Evolutionary conservation across 1,284 basidiomycete species (phyloP).

Genomic region (Inonotus hispidus): DNA sequence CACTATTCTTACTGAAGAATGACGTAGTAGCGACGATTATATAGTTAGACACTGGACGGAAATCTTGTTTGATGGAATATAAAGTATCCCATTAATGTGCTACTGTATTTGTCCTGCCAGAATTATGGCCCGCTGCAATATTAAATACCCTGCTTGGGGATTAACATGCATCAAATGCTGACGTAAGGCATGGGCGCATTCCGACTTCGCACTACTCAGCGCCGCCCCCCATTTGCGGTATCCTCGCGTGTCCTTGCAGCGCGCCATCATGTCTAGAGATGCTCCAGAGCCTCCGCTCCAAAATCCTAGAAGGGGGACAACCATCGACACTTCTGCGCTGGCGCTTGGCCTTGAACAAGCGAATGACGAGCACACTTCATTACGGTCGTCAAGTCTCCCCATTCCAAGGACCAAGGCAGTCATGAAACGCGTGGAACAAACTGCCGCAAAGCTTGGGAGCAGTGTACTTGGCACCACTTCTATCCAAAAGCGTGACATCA

Average conservation of each 20-base stretch:
- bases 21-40: not conserved
- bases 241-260: not conserved
- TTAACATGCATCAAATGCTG: not conserved
- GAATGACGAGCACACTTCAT: not conserved
- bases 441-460: slow-evolving; percentile 51
- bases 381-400: not conserved
- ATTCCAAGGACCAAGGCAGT: slow-evolving; percentile 16
- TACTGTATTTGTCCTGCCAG: not conserved
- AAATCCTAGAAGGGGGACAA: slow-evolving; percentile 26
- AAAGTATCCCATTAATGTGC: not conserved
- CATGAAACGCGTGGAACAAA: slow-evolving; percentile 42
- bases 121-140: not conserved
- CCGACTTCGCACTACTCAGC: not conserved
- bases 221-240: not conserved
- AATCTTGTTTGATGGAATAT: not conserved
- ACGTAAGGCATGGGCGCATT: not conserved
- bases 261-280: slow-evolving; percentile 14
- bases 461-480: slow-evolving; percentile 27
- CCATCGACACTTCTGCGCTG: slow-evolving; percentile 23
- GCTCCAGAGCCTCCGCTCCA: slow-evolving; percentile 21
- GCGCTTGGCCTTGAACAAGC: slow-evolving; percentile 21
- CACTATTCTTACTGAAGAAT: not conserved
- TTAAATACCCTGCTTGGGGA: not conserved
- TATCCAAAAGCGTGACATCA: slow-evolving; percentile 22
- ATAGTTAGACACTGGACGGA: slow-evolving; percentile 2